Evolutionary conservation across 2,329 filamentous ascomycete species (phyloP).

Genomic region (Botrytis fragariae): DNA sequence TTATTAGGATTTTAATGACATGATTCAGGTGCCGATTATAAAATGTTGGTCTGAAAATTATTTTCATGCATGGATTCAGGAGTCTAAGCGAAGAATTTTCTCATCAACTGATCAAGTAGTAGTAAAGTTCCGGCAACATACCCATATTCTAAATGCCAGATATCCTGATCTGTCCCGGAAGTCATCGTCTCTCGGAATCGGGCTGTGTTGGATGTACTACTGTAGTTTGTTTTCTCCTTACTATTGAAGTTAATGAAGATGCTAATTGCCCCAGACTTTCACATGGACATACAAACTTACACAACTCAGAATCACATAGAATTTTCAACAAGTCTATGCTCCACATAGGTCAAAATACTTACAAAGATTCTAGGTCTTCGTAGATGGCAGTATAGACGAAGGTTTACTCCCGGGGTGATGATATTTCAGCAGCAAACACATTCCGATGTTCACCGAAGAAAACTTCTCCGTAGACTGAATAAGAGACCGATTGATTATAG

Average conservation of each 20-base stretch:
- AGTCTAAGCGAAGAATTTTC: neutral
- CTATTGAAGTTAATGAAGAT: neutral
- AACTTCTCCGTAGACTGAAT: neutral
- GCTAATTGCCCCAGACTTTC: neutral
- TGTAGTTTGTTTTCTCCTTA: neutral
- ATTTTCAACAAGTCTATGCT: neutral
- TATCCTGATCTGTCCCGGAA: neutral
- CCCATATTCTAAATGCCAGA: neutral
- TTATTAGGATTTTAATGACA: neutral
- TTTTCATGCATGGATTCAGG: neutral
- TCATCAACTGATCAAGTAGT: neutral
- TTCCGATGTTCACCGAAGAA: neutral
- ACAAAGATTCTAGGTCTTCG: neutral
- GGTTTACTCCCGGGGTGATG: neutral
- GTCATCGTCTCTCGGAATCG: neutral
- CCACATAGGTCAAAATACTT: neutral
- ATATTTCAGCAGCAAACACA: neutral
- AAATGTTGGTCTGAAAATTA: neutral
- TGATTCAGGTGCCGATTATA: neutral
- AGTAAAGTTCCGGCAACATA: neutral
- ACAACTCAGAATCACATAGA: neutral
- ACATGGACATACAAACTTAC: neutral
- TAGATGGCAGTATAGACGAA: neutral
- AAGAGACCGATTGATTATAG: neutral
- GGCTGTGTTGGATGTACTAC: neutral